Conservation (phyloP, 495 filamentous ascomycete species). For the Choiromyces venosus region DNA sequence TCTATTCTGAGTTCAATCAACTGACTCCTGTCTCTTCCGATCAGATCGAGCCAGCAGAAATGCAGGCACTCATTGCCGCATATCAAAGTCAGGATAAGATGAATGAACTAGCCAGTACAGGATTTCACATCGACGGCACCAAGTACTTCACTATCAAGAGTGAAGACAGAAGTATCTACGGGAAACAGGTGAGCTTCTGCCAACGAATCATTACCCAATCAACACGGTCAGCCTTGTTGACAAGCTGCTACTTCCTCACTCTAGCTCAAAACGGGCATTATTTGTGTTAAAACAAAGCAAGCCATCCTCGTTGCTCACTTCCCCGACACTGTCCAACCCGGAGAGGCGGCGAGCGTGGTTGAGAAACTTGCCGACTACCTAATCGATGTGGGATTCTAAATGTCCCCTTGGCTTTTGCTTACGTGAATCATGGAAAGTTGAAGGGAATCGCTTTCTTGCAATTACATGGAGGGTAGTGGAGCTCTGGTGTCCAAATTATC, state of each 20-base stretch:
- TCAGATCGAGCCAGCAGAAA: constrained; percentile 57
- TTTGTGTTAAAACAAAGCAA: constrained; percentile 74
- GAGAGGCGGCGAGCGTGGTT: constrained; percentile 58
- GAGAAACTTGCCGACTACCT: constrained; percentile 72
- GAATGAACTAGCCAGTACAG: constrained; percentile 52
- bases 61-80: constrained; percentile 52
- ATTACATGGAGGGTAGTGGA: neutral
- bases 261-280: constrained; percentile 75
- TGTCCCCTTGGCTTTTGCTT: constrained; percentile 10
- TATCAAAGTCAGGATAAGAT: constrained; percentile 47
- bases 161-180: constrained; percentile 74
- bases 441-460: neutral
- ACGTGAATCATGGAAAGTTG: neutral
- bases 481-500: neutral
- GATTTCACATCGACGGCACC: constrained; percentile 62
- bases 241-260: neutral
- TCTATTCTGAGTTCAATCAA: neutral
- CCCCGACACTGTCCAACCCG: constrained; percentile 61
- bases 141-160: constrained; percentile 67
- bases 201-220: neutral
- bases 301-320: constrained; percentile 84
- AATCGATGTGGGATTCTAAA: constrained; percentile 62
- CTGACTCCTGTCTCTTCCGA: constrained; percentile 8
- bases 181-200: constrained; percentile 61
- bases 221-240: neutral